Conservation (phyloP, 148 eudicot genomes). For the Camellia granthamiana region DNA sequence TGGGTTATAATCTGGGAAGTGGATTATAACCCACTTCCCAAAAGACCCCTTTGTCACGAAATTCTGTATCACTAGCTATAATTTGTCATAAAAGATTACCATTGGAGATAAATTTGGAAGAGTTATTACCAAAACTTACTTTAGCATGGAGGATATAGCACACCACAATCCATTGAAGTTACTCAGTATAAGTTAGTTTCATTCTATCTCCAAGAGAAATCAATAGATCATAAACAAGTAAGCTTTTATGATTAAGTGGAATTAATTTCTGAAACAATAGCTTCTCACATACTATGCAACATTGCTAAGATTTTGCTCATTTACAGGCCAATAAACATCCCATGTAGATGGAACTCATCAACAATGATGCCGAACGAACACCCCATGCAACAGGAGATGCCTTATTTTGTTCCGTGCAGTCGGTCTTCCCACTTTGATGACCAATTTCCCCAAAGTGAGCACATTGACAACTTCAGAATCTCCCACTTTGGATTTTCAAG, state of each 20-base stretch:
- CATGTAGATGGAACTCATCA: constrained; percentile 49
- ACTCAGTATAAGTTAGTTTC: not conserved
- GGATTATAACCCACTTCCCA: no score
- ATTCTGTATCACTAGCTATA: no score
- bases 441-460: constrained; percentile 19
- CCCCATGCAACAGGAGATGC: constrained; percentile 23
- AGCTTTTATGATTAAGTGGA: not conserved
- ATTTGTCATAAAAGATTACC: no score
- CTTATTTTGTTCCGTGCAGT: constrained; percentile 23
- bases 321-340: constrained; percentile 57
- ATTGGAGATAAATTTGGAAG: no score
- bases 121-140: no score
- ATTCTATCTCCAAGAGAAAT: not conserved
- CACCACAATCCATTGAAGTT: no score
- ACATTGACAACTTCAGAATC: constrained; percentile 25
- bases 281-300: not conserved
- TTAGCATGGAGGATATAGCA: no score
- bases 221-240: not conserved
- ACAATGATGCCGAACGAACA: constrained; percentile 20
- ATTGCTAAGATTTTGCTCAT: not conserved
- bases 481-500: constrained; percentile 34
- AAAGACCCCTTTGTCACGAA: no score
- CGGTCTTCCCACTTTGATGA: constrained; percentile 11
- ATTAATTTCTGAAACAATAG: not conserved
- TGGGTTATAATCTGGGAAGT: no score